phyloP scores from a whole-genome alignment of 1,284 basidiomycete genomes.

The Albatrellus sp. region DNA sequence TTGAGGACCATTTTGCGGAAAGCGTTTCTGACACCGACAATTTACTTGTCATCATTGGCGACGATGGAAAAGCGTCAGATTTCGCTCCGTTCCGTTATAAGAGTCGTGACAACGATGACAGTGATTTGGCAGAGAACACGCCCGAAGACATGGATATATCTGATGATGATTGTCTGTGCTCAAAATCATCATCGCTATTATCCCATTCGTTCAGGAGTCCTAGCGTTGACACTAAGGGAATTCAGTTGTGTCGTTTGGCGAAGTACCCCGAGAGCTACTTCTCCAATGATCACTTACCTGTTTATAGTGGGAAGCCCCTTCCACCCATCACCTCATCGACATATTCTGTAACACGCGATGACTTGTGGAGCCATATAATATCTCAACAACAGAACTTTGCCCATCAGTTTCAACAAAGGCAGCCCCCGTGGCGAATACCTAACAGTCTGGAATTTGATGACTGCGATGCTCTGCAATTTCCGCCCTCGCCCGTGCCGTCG shows the following conservation, averaged over 20 bases:
- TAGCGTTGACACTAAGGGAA: background rate
- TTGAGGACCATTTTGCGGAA: constrained; percentile 18
- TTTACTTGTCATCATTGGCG: constrained; percentile 26
- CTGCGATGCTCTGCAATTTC: background rate
- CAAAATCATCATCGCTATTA: constrained; percentile 5
- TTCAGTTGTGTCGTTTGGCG: constrained; percentile 39
- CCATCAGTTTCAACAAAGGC: background rate
- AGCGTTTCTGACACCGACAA: constrained; percentile 12
- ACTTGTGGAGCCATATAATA: constrained; percentile 26
- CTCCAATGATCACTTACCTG: constrained; percentile 37
- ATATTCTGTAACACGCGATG: constrained; percentile 24
- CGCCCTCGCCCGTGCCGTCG: constrained; percentile 8
- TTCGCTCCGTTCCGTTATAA: constrained; percentile 1
- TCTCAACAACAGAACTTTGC: constrained; percentile 5
- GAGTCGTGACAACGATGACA: background rate
- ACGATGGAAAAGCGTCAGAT: constrained; percentile 24
- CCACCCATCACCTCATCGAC: constrained; percentile 23
- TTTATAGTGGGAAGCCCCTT: constrained; percentile 33
- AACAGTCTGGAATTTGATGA: background rate
- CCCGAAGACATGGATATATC: constrained; percentile 6
- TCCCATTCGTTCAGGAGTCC: background rate
- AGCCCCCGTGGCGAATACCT: background rate
- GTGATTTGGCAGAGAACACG: constrained; percentile 8
- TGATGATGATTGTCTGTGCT: background rate
- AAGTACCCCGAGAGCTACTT: constrained; percentile 48